A percentile compares a stretch with the other conserved stretches of the same genome.
Evolutionary conservation across 2,329 filamentous ascomycete genomes (phyloP).

Genomic region (Colletotrichum sojae): DNA sequence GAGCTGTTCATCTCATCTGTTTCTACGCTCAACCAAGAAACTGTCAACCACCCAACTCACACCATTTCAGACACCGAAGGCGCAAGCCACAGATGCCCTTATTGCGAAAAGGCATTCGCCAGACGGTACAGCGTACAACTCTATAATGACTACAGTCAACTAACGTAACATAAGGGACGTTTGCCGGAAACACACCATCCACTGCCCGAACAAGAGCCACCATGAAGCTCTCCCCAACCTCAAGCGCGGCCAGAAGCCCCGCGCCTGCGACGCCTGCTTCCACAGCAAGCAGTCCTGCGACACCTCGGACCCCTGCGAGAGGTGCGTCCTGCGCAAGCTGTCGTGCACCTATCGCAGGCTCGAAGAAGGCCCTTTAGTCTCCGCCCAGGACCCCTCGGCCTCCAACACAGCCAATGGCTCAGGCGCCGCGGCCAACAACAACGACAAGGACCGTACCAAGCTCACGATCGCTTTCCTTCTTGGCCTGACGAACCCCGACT

Average conservation of each 20-base stretch:
- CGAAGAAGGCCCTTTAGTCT: neutral
- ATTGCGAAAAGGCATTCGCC: constrained; percentile 43
- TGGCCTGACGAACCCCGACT: constrained; percentile 45
- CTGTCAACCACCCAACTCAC: neutral
- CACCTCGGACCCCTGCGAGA: constrained; percentile 44
- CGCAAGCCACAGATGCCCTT: constrained; percentile 40
- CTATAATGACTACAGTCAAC: neutral
- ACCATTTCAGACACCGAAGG: constrained; percentile 29
- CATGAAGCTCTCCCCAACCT: constrained; percentile 40
- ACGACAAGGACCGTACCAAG: constrained; percentile 40
- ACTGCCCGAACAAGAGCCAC: constrained; percentile 42
- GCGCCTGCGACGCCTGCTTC: constrained; percentile 49
- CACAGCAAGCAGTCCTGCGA: constrained; percentile 49
- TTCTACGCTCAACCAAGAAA: neutral
- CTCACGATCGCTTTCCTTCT: constrained; percentile 46
- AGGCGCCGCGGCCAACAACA: neutral
- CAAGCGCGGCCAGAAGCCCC: constrained; percentile 47
- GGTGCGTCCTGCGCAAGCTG: constrained; percentile 44
- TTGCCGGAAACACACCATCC: constrained; percentile 46
- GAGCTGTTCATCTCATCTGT: constrained; percentile 9
- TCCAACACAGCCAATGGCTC: neutral
- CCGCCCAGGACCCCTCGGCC: neutral
- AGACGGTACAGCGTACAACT: constrained; percentile 37
- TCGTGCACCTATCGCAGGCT: constrained; percentile 43
- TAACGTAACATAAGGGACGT: constrained; percentile 41